Conservation (phyloP, 257 asterid genomes). For the Solanum bukasovii region DNA sequence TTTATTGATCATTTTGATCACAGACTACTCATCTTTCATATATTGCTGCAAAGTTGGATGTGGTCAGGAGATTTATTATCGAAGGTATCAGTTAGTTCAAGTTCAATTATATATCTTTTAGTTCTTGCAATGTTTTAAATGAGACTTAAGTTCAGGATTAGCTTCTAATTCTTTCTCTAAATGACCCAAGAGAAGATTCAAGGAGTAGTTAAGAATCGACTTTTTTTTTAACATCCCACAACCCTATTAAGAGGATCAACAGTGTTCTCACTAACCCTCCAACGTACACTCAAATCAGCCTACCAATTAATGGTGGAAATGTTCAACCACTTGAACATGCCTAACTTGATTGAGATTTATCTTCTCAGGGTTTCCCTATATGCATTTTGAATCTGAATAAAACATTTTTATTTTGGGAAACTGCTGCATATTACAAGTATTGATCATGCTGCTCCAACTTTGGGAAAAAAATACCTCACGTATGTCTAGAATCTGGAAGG, state of each 20-base stretch:
- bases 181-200: background rate
- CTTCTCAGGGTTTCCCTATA: background rate
- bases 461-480: background rate
- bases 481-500: background rate
- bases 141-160: background rate
- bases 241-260: background rate
- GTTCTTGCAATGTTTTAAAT: background rate
- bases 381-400: too few relatives aligned
- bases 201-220: background rate
- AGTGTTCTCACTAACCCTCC: background rate
- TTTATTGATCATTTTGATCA: background rate
- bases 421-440: too few relatives aligned
- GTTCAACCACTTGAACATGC: too few relatives aligned
- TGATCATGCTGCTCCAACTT: too few relatives aligned
- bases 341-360: too few relatives aligned
- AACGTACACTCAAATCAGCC: too few relatives aligned
- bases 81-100: background rate
- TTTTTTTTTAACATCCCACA: background rate
- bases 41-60: background rate
- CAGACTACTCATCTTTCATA: too few relatives aligned
- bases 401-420: too few relatives aligned
- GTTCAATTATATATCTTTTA: background rate
- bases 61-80: background rate
- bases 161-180: too few relatives aligned
- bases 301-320: too few relatives aligned